These are phyloP conservation scores for Butyriboletus regius DNA, from an alignment of 1,284 basidiomycete species.

Conservation along the genomic window DNA sequence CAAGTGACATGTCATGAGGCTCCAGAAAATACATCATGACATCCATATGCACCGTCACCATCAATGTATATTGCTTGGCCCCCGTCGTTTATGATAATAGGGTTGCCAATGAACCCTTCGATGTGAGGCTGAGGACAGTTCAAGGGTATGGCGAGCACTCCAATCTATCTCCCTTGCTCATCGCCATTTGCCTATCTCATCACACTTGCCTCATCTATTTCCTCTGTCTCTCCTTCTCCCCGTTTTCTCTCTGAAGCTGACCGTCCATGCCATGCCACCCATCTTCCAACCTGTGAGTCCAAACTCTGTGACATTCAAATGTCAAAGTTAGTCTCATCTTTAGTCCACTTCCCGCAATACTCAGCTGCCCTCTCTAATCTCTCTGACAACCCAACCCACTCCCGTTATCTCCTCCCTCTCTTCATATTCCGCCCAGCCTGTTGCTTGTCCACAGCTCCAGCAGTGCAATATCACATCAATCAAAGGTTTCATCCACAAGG, in stretches of 20 bases:
- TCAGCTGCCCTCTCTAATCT: slow-evolving; percentile 46
- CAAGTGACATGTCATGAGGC: too few species aligned
- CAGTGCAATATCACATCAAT: slow-evolving; percentile 47
- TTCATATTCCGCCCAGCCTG: slow-evolving; percentile 17
- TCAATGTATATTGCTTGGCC: too few species aligned
- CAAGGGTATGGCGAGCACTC: neutral
- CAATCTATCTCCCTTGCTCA: slow-evolving; percentile 36
- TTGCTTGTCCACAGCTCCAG: slow-evolving; percentile 15
- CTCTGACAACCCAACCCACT: slow-evolving; percentile 35
- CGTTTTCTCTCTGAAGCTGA: slow-evolving; percentile 36
- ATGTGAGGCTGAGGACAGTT: too few species aligned
- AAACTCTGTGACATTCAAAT: slow-evolving; percentile 48
- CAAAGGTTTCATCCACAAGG: slow-evolving; percentile 70
- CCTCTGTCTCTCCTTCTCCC: slow-evolving; percentile 38
- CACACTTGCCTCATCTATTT: slow-evolving; percentile 41
- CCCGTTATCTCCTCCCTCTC: slow-evolving; percentile 26
- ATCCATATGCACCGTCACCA: too few species aligned
- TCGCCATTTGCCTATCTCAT: slow-evolving; percentile 45
- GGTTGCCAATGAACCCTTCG: too few species aligned
- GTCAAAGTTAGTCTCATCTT: slow-evolving; percentile 56
- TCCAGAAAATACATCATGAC: too few species aligned
- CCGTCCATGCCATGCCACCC: slow-evolving; percentile 30
- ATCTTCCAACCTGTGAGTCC: slow-evolving; percentile 28
- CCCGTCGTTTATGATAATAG: too few species aligned
- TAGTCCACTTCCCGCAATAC: slow-evolving; percentile 29